phyloP scores from a whole-genome alignment of 192 early-diverging fungal species.

The Dimargaris verticillata region DNA sequence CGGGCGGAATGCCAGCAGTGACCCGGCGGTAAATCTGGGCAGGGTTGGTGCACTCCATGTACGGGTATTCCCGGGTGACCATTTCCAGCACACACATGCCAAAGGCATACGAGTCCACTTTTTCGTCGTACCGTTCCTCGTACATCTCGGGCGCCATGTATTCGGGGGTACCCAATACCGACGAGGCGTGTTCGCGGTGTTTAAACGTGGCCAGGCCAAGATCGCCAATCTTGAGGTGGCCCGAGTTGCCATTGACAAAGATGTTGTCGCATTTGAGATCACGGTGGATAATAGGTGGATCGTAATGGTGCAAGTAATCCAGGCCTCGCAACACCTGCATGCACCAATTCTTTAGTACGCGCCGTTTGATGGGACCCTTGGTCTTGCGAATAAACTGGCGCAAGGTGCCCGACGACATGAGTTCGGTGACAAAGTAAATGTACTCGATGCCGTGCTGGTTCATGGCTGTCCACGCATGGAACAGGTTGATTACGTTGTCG shows the following conservation, averaged over 20 bases:
- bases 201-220: slow-evolving; percentile 59
- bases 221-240: slow-evolving; percentile 78
- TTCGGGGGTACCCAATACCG: slow-evolving; percentile 64
- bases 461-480: slow-evolving; percentile 45
- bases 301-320: slow-evolving; percentile 56
- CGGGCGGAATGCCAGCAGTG: slow-evolving; percentile 26
- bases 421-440: slow-evolving; percentile 73
- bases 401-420: slow-evolving; percentile 77
- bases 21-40: slow-evolving; percentile 76
- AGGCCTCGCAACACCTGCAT: slow-evolving; percentile 66
- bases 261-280: slow-evolving; percentile 65
- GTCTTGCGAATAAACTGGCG: slow-evolving; percentile 60
- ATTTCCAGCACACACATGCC: slow-evolving; percentile 63
- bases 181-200: slow-evolving; percentile 42
- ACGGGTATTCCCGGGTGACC: slow-evolving; percentile 76
- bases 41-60: slow-evolving; percentile 67
- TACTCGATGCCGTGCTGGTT: slow-evolving; percentile 37
- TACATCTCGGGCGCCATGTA: slow-evolving; percentile 89
- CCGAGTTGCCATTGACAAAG: slow-evolving; percentile 79
- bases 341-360: slow-evolving; percentile 64
- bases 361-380: slow-evolving; percentile 46
- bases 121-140: slow-evolving; percentile 75
- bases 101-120: slow-evolving; percentile 81
- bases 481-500: slow-evolving; percentile 68
- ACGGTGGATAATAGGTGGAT: slow-evolving; percentile 72